These are phyloP conservation scores for Fusarium floridanum DNA, from an alignment of 2,329 filamentous ascomycete genomes.

Conservation along the genomic window DNA sequence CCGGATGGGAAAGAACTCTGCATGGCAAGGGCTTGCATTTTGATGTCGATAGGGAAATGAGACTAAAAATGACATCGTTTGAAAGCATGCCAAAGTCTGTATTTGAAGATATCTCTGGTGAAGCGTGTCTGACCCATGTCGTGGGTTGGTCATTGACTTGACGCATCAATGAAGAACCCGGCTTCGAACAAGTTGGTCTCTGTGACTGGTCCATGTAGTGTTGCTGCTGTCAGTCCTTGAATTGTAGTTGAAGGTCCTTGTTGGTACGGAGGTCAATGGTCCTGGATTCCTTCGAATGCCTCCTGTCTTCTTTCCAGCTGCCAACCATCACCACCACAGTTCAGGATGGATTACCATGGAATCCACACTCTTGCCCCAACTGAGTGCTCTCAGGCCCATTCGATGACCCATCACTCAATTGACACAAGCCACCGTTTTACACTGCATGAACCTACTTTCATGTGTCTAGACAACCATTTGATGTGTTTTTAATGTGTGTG, in stretches of 20 bases:
- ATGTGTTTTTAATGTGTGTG: background rate
- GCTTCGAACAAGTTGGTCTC: background rate
- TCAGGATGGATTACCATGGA: background rate
- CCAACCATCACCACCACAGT: background rate
- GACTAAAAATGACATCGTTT: constrained; percentile 53
- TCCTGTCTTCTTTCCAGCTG: background rate
- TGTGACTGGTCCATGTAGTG: background rate
- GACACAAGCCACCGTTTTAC: background rate
- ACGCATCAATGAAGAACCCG: constrained; percentile 22
- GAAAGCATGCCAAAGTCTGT: constrained; percentile 39
- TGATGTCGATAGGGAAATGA: constrained; percentile 57
- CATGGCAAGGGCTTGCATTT: constrained; percentile 59
- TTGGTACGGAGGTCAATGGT: background rate
- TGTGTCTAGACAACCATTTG: background rate
- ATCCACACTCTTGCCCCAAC: background rate
- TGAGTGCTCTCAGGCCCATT: background rate
- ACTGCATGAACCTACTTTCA: background rate
- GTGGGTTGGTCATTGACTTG: constrained; percentile 10
- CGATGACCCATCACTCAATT: background rate
- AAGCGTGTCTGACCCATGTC: constrained; percentile 24
- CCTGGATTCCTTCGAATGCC: background rate
- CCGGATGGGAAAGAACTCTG: constrained; percentile 60
- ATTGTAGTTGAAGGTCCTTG: background rate
- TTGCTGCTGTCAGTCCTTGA: background rate
- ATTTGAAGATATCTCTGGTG: constrained; percentile 42